Conservation (phyloP, 306 rosid genomes). For the Cajanus cajan region DNA sequence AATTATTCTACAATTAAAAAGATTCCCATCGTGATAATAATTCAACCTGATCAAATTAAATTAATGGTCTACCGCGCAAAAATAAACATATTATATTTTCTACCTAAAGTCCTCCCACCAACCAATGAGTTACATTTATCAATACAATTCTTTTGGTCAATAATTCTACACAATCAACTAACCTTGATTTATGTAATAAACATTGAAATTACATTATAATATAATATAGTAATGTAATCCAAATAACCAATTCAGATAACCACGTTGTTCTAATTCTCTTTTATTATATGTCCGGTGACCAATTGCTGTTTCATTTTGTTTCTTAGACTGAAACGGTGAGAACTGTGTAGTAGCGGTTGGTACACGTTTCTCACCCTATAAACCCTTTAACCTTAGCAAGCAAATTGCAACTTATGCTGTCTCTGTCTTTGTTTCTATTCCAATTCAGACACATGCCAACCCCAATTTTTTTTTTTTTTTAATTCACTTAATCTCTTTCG, state of each 20-base stretch:
- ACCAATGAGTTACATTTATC: not conserved
- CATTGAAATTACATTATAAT: not conserved
- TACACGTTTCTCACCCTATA: slow-evolving; percentile 23
- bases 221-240: not conserved
- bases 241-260: not conserved
- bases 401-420: not conserved
- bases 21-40: not conserved
- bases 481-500: not conserved
- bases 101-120: not conserved
- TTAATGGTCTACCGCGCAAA: not conserved
- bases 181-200: not conserved
- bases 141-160: not conserved
- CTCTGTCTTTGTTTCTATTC: slow-evolving; percentile 19
- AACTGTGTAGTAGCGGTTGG: slow-evolving; percentile 23
- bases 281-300: not conserved
- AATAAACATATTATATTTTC: not conserved
- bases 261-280: not conserved
- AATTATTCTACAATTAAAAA: not conserved
- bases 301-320: not conserved
- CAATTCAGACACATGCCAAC: not conserved
- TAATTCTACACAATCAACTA: not conserved
- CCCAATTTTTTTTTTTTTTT: not conserved
- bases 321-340: not conserved
- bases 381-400: not conserved
- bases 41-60: not conserved